Base-by-base conservation (phyloP, 2,329 filamentous ascomycete species). In the Neophaeococcomyces aloes region DNA sequence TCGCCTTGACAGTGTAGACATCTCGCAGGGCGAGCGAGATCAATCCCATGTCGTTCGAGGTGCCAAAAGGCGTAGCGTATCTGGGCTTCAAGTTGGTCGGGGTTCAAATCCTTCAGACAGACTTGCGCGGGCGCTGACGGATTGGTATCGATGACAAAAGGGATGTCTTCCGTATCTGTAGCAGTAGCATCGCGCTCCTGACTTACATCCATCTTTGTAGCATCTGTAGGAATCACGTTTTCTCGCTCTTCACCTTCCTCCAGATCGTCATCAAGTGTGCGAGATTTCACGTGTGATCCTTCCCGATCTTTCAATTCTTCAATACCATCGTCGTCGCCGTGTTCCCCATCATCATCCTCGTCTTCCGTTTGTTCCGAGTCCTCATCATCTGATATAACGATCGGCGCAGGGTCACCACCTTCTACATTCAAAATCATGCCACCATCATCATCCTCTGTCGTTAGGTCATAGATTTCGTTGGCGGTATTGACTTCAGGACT, bases 1-100 rank as follows among this genome's bases (percentile, higher is more conserved):
- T 62, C 56, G 18, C 57, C 51, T 43, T 66, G 56, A 49, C 66
- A 69, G 42, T 64, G 59, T 14, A 60, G 60, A 47, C 68, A 71
- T 17, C 60, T 55, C 18, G 67, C 56, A 5, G 66, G 64, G 8
- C 63, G 52, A 34, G 58, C 59, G 18, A 67, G 59, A 50, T 69
- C 62, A 34, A 68, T 56, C 17, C 62, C 56, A 38, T 63, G 56
- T 18, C 61, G 56, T 17, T 59, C 51, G 14, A 57, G 55, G 47
- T 65, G 58, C 48, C 62, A 69, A 38, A 64, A 65, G 15, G 65
- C 53, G 47, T 57, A 63, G 41, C 58, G 62, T 29, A 63, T 55
- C 48, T 68, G 63, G 2, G 54, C 48, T 45, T 68, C 61, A 35
- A 67, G 55, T 38, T 69, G 65, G 17, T 60, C 49, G 27, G 51